Evolutionary conservation across 1,284 basidiomycete species (phyloP).

Genomic region (Mycena sp.): DNA sequence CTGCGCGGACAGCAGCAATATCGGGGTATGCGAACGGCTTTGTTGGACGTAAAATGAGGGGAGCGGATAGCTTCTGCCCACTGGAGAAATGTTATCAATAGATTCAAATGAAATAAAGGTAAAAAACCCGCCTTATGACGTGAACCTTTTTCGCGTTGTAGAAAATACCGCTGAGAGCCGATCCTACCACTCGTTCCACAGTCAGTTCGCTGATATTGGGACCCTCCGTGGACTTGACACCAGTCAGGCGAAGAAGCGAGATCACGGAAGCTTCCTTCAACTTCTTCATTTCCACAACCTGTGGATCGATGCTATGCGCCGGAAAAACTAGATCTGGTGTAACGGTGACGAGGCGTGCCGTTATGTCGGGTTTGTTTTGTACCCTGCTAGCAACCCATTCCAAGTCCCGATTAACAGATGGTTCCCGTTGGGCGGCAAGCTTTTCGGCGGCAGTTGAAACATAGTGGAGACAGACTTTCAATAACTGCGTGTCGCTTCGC

Average conservation of each 20-base stretch:
- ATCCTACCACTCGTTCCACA: not conserved
- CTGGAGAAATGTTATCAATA: not conserved
- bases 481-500: not conserved
- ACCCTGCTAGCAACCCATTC: too few relatives aligned
- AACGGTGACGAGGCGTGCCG: too few relatives aligned
- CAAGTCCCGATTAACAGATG: too few relatives aligned
- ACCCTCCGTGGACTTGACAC: not conserved
- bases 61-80: not conserved
- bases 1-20: not conserved
- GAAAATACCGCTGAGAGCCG: slow-evolving; percentile 1
- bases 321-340: not conserved
- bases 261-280: not conserved
- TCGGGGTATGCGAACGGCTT: not conserved
- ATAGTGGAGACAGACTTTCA: not conserved
- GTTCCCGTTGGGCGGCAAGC: too few relatives aligned
- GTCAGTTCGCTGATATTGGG: not conserved
- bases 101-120: not conserved
- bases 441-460: not conserved
- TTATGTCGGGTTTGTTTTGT: too few relatives aligned
- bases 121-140: not conserved
- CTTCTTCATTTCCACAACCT: not conserved
- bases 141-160: not conserved
- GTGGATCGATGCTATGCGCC: not conserved
- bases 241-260: not conserved
- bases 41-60: not conserved